Percentiles rank a stretch among this genome's conserved stretches.
Conservation (phyloP, 371 early-diverging fungal genomes). For the Sporodiniella umbellata region DNA sequence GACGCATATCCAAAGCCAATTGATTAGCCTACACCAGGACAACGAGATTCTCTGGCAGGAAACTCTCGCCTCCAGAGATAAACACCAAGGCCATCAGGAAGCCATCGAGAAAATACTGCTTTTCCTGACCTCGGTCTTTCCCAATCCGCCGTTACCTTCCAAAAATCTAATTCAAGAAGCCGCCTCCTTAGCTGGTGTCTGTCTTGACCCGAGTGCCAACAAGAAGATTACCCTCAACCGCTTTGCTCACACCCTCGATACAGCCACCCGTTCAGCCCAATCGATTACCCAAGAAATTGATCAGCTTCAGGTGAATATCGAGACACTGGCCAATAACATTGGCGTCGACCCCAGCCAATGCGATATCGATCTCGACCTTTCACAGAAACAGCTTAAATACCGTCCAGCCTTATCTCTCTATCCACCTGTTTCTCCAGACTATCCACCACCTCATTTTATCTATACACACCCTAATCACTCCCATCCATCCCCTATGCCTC, state of each 20-base stretch:
- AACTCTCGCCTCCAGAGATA: constrained; percentile 64
- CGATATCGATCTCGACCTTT: constrained; percentile 2
- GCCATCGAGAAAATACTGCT: constrained; percentile 84
- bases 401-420: neutral
- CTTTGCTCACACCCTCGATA: constrained; percentile 9
- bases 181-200: constrained; percentile 26
- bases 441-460: too few species aligned
- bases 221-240: neutral
- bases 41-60: constrained; percentile 87
- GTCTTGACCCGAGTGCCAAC: constrained; percentile 3
- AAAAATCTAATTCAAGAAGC: constrained; percentile 40
- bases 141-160: constrained; percentile 16
- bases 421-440: neutral
- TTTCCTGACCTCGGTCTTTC: constrained; percentile 70
- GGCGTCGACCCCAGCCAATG: constrained; percentile 25
- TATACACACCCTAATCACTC: too few species aligned
- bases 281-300: constrained; percentile 31
- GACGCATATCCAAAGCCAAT: constrained; percentile 72
- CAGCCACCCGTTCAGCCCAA: constrained; percentile 24
- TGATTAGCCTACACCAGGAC: constrained; percentile 80
- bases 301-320: constrained; percentile 25
- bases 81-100: constrained; percentile 79
- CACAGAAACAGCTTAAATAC: neutral
- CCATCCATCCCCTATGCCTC: too few species aligned
- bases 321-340: constrained; percentile 23